phyloP scores from a whole-genome alignment of 768 basidiomycete genomes.

The Coprinopsis strossmayeri region DNA sequence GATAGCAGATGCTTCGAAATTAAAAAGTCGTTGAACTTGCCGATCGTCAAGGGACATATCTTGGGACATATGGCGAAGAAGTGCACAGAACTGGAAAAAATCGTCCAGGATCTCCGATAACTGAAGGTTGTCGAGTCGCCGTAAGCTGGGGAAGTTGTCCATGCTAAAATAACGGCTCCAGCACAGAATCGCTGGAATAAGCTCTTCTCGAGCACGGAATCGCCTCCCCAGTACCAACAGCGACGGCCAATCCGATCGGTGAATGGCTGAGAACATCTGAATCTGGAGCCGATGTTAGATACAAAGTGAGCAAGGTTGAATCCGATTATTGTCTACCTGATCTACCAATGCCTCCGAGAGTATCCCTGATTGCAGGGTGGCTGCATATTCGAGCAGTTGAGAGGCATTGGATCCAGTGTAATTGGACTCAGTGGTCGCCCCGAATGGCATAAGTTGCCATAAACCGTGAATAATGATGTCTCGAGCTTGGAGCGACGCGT shows the following conservation, averaged over 20 bases:
- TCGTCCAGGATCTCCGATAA: conserved; percentile 24
- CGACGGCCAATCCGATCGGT: conserved; percentile 14
- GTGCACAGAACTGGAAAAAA: conserved; percentile 28
- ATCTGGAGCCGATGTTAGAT: conserved; percentile 3
- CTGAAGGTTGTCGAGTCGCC: conserved; percentile 17
- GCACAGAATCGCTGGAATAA: conserved; percentile 30
- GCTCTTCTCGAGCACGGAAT: background rate
- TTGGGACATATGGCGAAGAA: conserved; percentile 22
- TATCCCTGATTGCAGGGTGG: conserved; percentile 11
- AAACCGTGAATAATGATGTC: conserved; percentile 36
- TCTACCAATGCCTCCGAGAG: conserved; percentile 14
- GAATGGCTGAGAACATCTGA: conserved; percentile 17
- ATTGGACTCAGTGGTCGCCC: conserved; percentile 9
- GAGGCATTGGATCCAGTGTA: background rate
- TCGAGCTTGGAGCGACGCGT: conserved; percentile 27
- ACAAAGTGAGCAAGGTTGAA: background rate
- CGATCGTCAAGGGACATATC: conserved; percentile 18
- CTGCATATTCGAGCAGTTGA: background rate
- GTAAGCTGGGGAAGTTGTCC: conserved; percentile 19
- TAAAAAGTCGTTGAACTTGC: conserved; percentile 29
- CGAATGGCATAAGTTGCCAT: conserved; percentile 45
- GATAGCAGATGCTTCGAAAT: conserved; percentile 18
- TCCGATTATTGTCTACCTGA: background rate
- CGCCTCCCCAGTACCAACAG: conserved; percentile 25
- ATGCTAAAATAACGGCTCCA: conserved; percentile 32